Evolutionary conservation across 192 early-diverging fungal genomes (phyloP).

Genomic region (Ambispora gerdemannii): DNA sequence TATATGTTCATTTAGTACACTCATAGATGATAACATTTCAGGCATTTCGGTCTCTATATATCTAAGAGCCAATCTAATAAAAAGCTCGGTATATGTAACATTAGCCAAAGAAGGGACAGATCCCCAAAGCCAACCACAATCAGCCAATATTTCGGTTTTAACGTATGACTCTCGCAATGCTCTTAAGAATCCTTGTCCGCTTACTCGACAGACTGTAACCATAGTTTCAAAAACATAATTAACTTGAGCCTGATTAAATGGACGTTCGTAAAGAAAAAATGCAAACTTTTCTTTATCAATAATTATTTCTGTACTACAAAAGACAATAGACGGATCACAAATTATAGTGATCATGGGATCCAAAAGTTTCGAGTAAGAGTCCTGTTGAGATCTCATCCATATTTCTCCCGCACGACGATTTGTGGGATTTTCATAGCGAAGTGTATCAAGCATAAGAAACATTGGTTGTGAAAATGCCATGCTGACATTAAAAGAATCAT

Average conservation of each 20-base stretch:
- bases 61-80: conserved; percentile 22
- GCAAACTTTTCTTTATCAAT: conserved; percentile 41
- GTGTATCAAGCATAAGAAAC: conserved; percentile 74
- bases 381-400: conserved; percentile 67
- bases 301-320: conserved; percentile 27
- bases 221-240: conserved; percentile 64
- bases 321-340: conserved; percentile 43
- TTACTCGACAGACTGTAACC: conserved; percentile 49
- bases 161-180: conserved; percentile 41
- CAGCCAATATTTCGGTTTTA: conserved; percentile 1
- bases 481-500: conserved; percentile 38
- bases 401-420: conserved; percentile 62
- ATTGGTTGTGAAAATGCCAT: conserved; percentile 69
- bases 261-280: conserved; percentile 50
- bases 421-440: conserved; percentile 51
- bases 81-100: conserved; percentile 12
- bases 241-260: conserved; percentile 67
- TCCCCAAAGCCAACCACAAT: conserved; percentile 3
- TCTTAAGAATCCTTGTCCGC: conserved; percentile 51
- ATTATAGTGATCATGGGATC: conserved; percentile 56
- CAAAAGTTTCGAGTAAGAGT: conserved; percentile 55
- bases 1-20: conserved; percentile 45
- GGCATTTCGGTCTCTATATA: conserved; percentile 46
- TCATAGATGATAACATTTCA: conserved; percentile 34
- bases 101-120: not conserved